Evolutionary conservation across 495 filamentous ascomycete genomes (phyloP).

Genomic region (Pyrenula aspistea): DNA sequence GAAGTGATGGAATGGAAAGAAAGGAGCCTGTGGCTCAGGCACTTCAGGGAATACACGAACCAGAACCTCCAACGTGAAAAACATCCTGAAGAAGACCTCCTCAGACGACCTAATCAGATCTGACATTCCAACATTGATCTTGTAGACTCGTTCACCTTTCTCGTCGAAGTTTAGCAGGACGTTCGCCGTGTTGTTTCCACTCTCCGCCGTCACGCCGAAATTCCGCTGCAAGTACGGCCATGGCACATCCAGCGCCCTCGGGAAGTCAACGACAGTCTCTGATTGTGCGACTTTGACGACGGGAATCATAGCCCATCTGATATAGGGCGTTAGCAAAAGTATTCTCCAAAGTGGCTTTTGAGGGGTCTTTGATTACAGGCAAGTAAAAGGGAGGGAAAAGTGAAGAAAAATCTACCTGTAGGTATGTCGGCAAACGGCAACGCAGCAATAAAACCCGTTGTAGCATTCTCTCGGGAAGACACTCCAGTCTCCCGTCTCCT

Average conservation of each 20-base stretch:
- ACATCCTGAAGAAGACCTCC: conserved; percentile 19
- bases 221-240: conserved; percentile 24
- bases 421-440: conserved; percentile 22
- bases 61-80: conserved; percentile 9
- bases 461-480: conserved; percentile 15
- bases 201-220: conserved; percentile 21
- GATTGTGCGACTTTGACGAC: conserved; percentile 27
- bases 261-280: conserved; percentile 23
- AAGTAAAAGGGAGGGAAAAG: too few species aligned
- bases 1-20: too few species aligned
- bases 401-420: too few species aligned
- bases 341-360: not conserved
- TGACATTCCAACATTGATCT: conserved; percentile 22
- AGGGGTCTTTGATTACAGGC: too few species aligned
- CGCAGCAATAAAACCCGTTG: conserved; percentile 27
- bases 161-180: conserved; percentile 20
- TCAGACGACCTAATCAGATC: conserved; percentile 15
- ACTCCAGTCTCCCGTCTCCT: conserved; percentile 11
- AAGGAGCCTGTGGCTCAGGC: too few species aligned
- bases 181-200: conserved; percentile 24
- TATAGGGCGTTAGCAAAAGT: not conserved
- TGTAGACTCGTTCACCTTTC: conserved; percentile 13
- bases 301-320: conserved; percentile 30
- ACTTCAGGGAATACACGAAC: too few species aligned
- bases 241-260: conserved; percentile 18